Percentiles rank a stretch among this genome's conserved stretches.
phyloP scores from a whole-genome alignment of 2,329 filamentous ascomycete genomes.

The Acarospora socialis region DNA sequence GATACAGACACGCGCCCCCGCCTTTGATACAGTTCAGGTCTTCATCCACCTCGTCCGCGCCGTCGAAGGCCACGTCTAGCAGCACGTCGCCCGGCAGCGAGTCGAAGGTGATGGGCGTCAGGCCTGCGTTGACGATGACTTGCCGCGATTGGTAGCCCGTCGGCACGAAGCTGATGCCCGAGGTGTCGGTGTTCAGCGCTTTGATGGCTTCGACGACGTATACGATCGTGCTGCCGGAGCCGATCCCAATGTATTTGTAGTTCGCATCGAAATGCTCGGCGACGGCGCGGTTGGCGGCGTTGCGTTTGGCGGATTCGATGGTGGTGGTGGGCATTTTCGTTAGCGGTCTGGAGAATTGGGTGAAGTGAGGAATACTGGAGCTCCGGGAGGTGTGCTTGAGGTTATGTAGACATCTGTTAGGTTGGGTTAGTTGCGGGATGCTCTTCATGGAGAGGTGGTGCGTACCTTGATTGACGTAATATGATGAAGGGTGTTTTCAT shows the following conservation, averaged over 20 bases:
- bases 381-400: no score
- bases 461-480: no score
- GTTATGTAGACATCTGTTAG: no score
- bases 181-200: slow-evolving; percentile 30
- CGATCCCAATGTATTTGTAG: slow-evolving; percentile 48
- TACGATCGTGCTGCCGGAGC: slow-evolving; percentile 50
- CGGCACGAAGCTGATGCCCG: slow-evolving; percentile 67
- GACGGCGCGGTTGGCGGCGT: slow-evolving; percentile 44
- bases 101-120: slow-evolving; percentile 65
- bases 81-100: slow-evolving; percentile 48
- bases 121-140: slow-evolving; percentile 64
- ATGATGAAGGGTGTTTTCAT: no score
- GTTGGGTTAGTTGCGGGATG: no score
- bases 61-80: slow-evolving; percentile 88
- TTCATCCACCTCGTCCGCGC: slow-evolving; percentile 90
- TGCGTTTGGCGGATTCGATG: slow-evolving; percentile 46
- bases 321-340: slow-evolving; percentile 25
- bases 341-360: no score
- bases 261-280: slow-evolving; percentile 44
- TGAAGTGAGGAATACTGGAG: no score
- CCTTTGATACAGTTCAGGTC: slow-evolving; percentile 96
- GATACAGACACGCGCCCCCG: slow-evolving; percentile 91
- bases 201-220: slow-evolving; percentile 54
- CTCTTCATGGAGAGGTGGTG: no score
- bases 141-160: slow-evolving; percentile 85